These are phyloP conservation scores for Aureobasidium sp. DNA, from an alignment of 2,329 filamentous ascomycete genomes.

Conservation along the genomic window DNA sequence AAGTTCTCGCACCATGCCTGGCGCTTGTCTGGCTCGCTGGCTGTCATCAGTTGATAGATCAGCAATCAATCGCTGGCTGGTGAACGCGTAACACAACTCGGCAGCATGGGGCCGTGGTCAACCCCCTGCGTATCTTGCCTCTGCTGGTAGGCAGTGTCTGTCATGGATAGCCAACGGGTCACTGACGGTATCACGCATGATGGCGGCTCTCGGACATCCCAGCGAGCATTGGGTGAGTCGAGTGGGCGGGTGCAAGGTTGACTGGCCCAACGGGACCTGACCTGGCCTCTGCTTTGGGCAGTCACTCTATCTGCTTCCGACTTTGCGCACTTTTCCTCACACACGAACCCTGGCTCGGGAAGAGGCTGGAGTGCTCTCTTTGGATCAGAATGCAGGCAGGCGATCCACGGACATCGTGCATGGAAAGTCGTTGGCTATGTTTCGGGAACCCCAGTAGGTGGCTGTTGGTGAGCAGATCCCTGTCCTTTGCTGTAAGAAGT, in stretches of 20 bases:
- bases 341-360: not conserved
- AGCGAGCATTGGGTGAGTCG: not conserved
- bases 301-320: conserved; percentile 1
- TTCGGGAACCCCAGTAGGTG: not conserved
- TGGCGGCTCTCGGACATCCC: not conserved
- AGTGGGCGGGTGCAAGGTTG: not conserved
- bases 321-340: not conserved
- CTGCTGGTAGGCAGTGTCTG: not conserved
- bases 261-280: not conserved
- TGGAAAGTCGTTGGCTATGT: not conserved
- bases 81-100: conserved; percentile 6
- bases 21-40: not conserved
- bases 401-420: conserved; percentile 6
- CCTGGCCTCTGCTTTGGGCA: not conserved
- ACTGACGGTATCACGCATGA: not conserved
- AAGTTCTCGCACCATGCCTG: not conserved
- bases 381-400: not conserved
- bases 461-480: not conserved
- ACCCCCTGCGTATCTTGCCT: not conserved
- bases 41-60: not conserved
- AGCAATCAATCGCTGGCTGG: conserved; percentile 3
- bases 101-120: conserved; percentile 3
- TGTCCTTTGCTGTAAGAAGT: not conserved
- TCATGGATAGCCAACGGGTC: not conserved
- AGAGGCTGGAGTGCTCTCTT: not conserved